Evolutionary conservation across 495 filamentous ascomycete genomes (phyloP).

Genomic region (Aspergillus funiculosus): DNA sequence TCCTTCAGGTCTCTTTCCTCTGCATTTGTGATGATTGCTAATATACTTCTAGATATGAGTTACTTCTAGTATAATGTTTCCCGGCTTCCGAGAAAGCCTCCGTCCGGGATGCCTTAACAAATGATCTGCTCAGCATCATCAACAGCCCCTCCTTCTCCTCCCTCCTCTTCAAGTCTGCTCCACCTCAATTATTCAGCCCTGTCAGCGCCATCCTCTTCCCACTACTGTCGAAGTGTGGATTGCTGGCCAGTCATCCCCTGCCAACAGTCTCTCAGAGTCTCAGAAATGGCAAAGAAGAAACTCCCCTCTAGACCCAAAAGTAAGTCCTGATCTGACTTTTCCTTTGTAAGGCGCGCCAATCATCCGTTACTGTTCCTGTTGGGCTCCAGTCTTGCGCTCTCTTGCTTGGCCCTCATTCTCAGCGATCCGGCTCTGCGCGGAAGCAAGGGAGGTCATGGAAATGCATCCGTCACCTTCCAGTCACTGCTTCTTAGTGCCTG

Average conservation of each 20-base stretch:
- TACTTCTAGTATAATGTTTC: too few relatives aligned
- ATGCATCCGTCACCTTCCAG: conserved; percentile 21
- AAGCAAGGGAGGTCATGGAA: conserved; percentile 15
- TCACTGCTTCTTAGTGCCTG: conserved; percentile 1
- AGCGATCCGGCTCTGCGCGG: conserved; percentile 19
- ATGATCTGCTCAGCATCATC: conserved; percentile 8
- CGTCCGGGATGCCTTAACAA: not conserved
- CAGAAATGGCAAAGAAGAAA: conserved; percentile 6
- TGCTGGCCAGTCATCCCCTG: not conserved
- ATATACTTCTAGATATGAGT: too few relatives aligned
- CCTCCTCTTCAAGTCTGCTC: not conserved
- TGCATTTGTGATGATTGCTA: conserved; percentile 1
- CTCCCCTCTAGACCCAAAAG: conserved; percentile 6
- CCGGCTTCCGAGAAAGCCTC: too few relatives aligned
- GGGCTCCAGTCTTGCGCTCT: not conserved
- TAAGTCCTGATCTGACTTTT: conserved; percentile 5
- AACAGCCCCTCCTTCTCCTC: not conserved
- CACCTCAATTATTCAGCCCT: too few relatives aligned
- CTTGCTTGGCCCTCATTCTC: conserved; percentile 4
- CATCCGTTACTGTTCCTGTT: not conserved
- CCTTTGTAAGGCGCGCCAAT: conserved; percentile 5
- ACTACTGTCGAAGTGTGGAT: too few relatives aligned
- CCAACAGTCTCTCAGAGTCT: not conserved
- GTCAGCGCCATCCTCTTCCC: not conserved
- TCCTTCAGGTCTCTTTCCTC: too few relatives aligned